Percentiles rank a stretch among this genome's conserved stretches.
Conservation (phyloP, 129 eudicot genomes). For the Logfia minima region DNA sequence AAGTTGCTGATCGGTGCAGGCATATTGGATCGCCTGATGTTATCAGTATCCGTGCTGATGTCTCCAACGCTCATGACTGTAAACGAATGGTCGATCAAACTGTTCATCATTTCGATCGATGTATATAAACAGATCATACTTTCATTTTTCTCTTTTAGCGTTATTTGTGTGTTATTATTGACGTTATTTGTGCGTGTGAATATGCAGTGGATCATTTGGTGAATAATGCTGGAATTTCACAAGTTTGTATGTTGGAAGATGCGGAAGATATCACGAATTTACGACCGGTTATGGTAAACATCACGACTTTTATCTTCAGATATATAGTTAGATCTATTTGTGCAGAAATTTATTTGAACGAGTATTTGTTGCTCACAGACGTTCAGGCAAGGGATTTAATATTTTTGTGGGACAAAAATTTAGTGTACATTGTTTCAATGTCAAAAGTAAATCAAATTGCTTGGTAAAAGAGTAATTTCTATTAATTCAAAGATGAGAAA, state of each 20-base stretch:
- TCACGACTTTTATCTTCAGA: neutral
- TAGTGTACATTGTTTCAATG: too few species aligned
- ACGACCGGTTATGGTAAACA: constrained; percentile 51
- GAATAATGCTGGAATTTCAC: constrained; percentile 59
- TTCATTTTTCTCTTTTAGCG: neutral
- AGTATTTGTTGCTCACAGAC: neutral
- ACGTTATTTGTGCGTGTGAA: neutral
- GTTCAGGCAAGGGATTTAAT: too few species aligned
- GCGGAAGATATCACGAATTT: constrained; percentile 49
- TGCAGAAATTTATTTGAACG: neutral
- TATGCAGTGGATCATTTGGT: constrained; percentile 76
- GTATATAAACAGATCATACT: constrained; percentile 21
- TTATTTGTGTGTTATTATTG: neutral
- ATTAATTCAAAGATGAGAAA: too few species aligned
- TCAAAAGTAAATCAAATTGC: too few species aligned
- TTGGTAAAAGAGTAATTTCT: too few species aligned
- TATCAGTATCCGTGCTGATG: constrained; percentile 46
- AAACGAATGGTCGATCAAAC: constrained; percentile 48
- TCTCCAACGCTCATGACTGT: constrained; percentile 53
- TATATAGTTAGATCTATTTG: neutral
- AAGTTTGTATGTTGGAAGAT: constrained; percentile 52
- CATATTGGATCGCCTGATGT: constrained; percentile 58
- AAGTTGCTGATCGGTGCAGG: constrained; percentile 51
- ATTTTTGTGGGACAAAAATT: too few species aligned
- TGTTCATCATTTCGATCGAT: constrained; percentile 48